These are phyloP conservation scores for Leucogyrophana mollusca DNA, from an alignment of 768 basidiomycete species.

Conservation along the genomic window DNA sequence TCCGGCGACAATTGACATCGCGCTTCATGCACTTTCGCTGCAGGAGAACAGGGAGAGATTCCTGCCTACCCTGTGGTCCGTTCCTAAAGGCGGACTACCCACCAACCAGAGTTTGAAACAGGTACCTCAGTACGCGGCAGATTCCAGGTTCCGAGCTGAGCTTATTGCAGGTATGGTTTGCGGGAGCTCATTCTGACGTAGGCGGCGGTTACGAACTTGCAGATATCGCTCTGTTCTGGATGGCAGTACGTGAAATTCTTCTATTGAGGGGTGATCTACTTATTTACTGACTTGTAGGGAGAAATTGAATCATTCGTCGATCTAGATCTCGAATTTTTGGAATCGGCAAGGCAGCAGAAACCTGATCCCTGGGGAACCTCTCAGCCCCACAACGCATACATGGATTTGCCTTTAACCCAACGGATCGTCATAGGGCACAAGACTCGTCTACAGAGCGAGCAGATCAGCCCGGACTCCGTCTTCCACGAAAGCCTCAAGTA, in stretches of 20 bases:
- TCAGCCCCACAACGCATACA: constrained; percentile 7
- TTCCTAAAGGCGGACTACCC: constrained; percentile 2
- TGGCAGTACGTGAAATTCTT: constrained; percentile 11
- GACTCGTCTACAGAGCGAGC: constrained; percentile 4
- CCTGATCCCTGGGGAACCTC: constrained; percentile 5
- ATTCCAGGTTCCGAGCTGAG: neutral
- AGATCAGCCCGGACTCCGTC: neutral
- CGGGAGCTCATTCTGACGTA: constrained; percentile 20
- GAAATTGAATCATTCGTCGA: constrained; percentile 2
- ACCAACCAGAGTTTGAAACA: constrained; percentile 12
- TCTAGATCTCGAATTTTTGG: constrained; percentile 4
- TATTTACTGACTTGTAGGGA: constrained; percentile 1
- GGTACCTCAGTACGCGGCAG: constrained; percentile 1
- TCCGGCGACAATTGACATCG: constrained; percentile 13
- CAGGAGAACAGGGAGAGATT: constrained; percentile 24
- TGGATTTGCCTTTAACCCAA: neutral
- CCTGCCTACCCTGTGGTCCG: constrained; percentile 17
- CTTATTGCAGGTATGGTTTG: constrained; percentile 21
- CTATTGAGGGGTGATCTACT: neutral
- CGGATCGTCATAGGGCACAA: constrained; percentile 1
- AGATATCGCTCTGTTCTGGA: constrained; percentile 20
- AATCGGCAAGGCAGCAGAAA: neutral
- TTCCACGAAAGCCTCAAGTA: constrained; percentile 7
- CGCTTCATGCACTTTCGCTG: constrained; percentile 25
- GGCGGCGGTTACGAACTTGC: constrained; percentile 16